Base-by-base conservation (phyloP, 129 eudicot species). In the Arctium minus region DNA sequence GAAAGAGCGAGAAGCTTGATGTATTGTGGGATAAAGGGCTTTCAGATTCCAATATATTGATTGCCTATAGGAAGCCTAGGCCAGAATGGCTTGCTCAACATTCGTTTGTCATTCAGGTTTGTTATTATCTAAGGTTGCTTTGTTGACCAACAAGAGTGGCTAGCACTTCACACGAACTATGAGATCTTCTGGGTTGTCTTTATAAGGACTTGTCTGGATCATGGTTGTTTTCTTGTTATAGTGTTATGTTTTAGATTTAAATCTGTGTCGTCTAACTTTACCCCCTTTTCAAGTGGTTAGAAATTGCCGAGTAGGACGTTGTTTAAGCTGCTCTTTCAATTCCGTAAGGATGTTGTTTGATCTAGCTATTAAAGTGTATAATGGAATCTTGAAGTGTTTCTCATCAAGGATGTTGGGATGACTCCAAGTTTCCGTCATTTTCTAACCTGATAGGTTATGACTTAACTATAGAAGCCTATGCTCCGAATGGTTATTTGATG, bases 1-100 rank as follows among this genome's bases (percentile, higher is more conserved):
- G 99, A 38, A 94, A 92, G 77, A 90, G 98, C 69, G 99, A 93
- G 92, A 96, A 96, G 92, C 97, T 96, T 73, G 98, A 93, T 92
- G 87, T 96, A 13, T 88, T 88, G 86, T 96, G 98, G 91, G 98
- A 96, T 81, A 96, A 96, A 84, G 99, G 99, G 68, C 91, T 96
- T 15, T 93, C 87, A 68, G 98, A 96, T 85, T 93, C 99, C 79
- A 96, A 90, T 79, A 78, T 96, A 80, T 87, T 88, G 86, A 86
- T 93, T 76, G 92, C 99, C 78, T 96, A 90, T 76, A 88, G 94
- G 89, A 96, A 92, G 85, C 99, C 98, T 17, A 85, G 95, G 79
- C 98, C 98, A 3, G 96, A 93, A 79, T 90, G 96, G 97, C 94
- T 93, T 75, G 78, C 97, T 73, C 98, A 93, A 84, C 99, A 90